Evolutionary conservation across 768 basidiomycete genomes (phyloP), one percentile per base, ranked within the genome.

Genomic region (Mycena floridula): DNA sequence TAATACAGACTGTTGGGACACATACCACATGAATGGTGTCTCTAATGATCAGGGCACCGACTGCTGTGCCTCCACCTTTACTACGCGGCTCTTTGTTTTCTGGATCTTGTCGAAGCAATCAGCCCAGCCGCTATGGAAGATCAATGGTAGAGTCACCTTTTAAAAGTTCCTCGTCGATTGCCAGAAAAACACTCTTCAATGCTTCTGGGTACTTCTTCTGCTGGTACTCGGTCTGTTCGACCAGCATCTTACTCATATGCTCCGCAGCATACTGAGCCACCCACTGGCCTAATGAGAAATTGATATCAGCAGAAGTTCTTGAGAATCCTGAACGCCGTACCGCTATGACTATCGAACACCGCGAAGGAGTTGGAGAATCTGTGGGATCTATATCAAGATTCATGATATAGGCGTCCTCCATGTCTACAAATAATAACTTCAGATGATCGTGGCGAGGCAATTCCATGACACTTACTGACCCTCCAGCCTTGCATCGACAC

Each of bases 271-370:
- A 96, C 62, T 74, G 78, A 22, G 93, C 89, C n/a, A 91, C 88
- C 4, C 82, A 76, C 23, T 81, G 74, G 28, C 92, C 93, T 95
- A 53, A 13, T 35, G 32, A 18, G 32, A 35, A n/a, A n/a, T 42
- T 25, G 9, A 4, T 22, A 11, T 39, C 22, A 39, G 38, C 40
- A 32, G 30, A 18, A 36, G 53, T 37, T 37, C 27, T 35, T 23
- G 37, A 20, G 43, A 62, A 77, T 3, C 4, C 15, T 7, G 4
- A 7, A 35, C 18, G 7, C n/a, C 32, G 52, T 57, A 91, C 95
- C 96, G 48, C 96, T 95, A 60, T 99, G 96, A 24, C 96, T 95
- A 66, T 99, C 96, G 59, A 95, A 98, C 2, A 99, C 93, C 22
- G 87, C 95, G 56, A 98, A 96, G 68, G n/a, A n/a, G n/a, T n/a